Evolutionary conservation across 1,139 yeast genomes (phyloP).

Genomic region (Blastobotrys proliferans): DNA sequence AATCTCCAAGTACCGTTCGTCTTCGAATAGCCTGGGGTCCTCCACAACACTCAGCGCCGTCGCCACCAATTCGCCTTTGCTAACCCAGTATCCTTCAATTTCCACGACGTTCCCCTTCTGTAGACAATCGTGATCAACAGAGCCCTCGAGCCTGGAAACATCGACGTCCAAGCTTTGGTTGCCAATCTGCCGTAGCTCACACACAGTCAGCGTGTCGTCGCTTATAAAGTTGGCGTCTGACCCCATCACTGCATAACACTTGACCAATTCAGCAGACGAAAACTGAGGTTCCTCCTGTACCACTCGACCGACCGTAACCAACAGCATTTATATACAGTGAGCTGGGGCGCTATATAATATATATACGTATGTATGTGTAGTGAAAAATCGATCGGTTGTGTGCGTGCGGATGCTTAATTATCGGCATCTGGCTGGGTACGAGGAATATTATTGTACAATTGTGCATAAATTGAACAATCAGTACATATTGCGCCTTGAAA

Average conservation of each 20-base stretch:
- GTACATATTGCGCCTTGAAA: too few relatives aligned
- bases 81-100: slow-evolving; percentile 11
- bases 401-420: too few relatives aligned
- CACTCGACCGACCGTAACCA: slow-evolving; percentile 6
- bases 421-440: too few relatives aligned
- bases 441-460: too few relatives aligned
- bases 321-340: slow-evolving; percentile 4
- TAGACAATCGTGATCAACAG: slow-evolving; percentile 1
- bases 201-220: too few relatives aligned
- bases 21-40: slow-evolving; percentile 3
- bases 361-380: too few relatives aligned
- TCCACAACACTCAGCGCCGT: background rate
- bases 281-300: background rate
- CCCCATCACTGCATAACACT: slow-evolving; percentile 5
- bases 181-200: too few relatives aligned
- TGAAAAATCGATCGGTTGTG: too few relatives aligned
- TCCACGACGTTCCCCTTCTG: background rate
- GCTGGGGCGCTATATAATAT: too few relatives aligned
- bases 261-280: slow-evolving; percentile 1
- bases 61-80: slow-evolving; percentile 1
- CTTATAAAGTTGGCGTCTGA: background rate
- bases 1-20: slow-evolving; percentile 1
- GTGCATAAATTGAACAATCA: too few relatives aligned
- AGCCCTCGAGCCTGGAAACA: background rate
- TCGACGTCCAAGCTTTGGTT: background rate